Percentiles rank a stretch among this genome's conserved stretches.
Evolutionary conservation across 2,329 filamentous ascomycete genomes (phyloP).

Genomic region (Fusarium sp.): DNA sequence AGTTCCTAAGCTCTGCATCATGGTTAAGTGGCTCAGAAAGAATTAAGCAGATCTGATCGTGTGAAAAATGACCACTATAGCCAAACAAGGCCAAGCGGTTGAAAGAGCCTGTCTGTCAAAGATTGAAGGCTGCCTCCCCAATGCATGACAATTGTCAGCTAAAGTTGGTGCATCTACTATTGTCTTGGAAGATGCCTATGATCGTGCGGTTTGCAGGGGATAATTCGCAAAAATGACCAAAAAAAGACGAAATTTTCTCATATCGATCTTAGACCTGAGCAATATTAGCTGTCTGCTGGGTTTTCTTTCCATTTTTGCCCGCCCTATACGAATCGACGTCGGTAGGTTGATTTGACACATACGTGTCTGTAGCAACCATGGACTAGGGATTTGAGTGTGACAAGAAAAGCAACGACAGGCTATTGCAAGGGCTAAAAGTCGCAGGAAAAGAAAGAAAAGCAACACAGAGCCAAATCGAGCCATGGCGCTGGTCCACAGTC

Average conservation of each 20-base stretch:
- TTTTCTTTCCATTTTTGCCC: not conserved
- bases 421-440: constrained; percentile 2
- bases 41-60: constrained; percentile 21
- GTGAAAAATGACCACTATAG: constrained; percentile 23
- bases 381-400: constrained; percentile 5
- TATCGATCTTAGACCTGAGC: not conserved
- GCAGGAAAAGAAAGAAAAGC: constrained; percentile 32
- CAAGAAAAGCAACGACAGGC: constrained; percentile 30
- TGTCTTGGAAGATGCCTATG: constrained; percentile 23
- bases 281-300: constrained; percentile 18
- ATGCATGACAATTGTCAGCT: constrained; percentile 24
- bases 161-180: constrained; percentile 13
- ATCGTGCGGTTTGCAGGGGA: constrained; percentile 19
- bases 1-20: not conserved
- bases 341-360: constrained; percentile 1
- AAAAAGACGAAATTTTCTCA: constrained; percentile 1
- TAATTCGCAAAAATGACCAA: constrained; percentile 8
- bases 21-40: constrained; percentile 16
- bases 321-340: not conserved
- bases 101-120: constrained; percentile 19
- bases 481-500: constrained; percentile 26
- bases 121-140: constrained; percentile 19
- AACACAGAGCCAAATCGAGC: constrained; percentile 29
- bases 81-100: constrained; percentile 32
- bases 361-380: not conserved